These are phyloP conservation scores for Sporothrix humicola DNA, from an alignment of 2,329 filamentous ascomycete species.

Conservation along the genomic window DNA sequence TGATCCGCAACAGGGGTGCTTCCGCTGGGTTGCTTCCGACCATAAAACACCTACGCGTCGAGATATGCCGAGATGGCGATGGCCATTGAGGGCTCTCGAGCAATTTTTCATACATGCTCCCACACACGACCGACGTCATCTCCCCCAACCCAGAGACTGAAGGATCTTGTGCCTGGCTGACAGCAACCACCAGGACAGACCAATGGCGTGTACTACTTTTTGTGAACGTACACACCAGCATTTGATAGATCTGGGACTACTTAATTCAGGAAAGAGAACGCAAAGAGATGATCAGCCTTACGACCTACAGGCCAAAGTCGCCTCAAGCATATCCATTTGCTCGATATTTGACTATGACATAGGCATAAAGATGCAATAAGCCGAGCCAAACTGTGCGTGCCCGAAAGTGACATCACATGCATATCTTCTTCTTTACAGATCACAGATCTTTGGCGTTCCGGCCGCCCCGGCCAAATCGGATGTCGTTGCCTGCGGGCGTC, in stretches of 20 bases:
- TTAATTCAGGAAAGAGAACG: not conserved
- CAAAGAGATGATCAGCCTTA: no score
- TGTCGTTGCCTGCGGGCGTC: not conserved
- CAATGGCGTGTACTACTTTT: slow-evolving; percentile 16
- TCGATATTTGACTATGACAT: not conserved
- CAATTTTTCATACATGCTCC: no score
- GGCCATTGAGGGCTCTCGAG: not conserved
- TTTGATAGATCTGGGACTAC: not conserved
- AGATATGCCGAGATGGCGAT: slow-evolving; percentile 17
- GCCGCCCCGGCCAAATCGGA: not conserved
- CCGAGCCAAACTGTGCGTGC: not conserved
- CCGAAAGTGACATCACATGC: not conserved
- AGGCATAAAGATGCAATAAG: not conserved
- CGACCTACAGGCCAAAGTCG: no score
- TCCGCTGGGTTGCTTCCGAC: no score
- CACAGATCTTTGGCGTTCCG: no score
- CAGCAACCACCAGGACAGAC: not conserved
- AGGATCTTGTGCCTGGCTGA: not conserved
- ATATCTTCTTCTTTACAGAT: not conserved
- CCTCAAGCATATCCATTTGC: no score
- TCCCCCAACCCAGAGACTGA: not conserved
- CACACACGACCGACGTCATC: not conserved
- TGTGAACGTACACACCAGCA: not conserved
- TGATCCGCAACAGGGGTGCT: slow-evolving; percentile 11
- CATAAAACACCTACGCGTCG: no score